These are phyloP conservation scores for Suhomyces prunicola DNA, from an alignment of 805 yeast species.

Conservation along the genomic window DNA sequence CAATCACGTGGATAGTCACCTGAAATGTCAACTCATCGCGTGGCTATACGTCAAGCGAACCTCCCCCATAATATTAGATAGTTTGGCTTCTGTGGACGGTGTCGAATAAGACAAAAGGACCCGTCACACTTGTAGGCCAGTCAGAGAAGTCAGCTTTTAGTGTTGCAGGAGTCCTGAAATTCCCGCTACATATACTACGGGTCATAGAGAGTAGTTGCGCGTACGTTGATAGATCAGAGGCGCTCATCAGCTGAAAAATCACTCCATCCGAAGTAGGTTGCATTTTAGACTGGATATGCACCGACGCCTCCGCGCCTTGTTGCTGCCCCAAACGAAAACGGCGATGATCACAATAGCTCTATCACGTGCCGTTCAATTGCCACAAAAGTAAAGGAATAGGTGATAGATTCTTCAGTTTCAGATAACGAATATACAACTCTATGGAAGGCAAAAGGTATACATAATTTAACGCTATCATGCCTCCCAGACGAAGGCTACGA, in stretches of 20 bases:
- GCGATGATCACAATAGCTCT: background rate
- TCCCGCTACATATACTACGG: background rate
- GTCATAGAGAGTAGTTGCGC: too few species aligned
- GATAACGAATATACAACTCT: background rate
- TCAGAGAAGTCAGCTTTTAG: background rate
- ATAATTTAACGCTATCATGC: background rate
- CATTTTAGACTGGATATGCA: background rate
- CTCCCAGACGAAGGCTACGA: constrained; percentile 15
- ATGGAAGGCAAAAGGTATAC: background rate
- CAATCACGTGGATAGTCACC: constrained; percentile 1
- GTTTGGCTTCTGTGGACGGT: background rate
- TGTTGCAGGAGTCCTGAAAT: background rate
- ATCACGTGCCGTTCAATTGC: background rate
- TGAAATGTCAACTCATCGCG: background rate
- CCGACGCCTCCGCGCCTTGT: background rate
- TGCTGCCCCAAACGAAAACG: background rate
- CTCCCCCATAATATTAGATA: background rate
- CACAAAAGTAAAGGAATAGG: background rate
- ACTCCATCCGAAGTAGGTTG: background rate
- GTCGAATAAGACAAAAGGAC: background rate
- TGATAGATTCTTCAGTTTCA: background rate
- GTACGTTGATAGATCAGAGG: background rate
- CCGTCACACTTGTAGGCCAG: background rate
- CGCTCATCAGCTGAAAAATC: background rate
- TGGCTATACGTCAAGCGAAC: background rate